These are phyloP conservation scores for Suhomyces panamericanus DNA, from an alignment of 1,139 yeast species.

Conservation along the genomic window DNA sequence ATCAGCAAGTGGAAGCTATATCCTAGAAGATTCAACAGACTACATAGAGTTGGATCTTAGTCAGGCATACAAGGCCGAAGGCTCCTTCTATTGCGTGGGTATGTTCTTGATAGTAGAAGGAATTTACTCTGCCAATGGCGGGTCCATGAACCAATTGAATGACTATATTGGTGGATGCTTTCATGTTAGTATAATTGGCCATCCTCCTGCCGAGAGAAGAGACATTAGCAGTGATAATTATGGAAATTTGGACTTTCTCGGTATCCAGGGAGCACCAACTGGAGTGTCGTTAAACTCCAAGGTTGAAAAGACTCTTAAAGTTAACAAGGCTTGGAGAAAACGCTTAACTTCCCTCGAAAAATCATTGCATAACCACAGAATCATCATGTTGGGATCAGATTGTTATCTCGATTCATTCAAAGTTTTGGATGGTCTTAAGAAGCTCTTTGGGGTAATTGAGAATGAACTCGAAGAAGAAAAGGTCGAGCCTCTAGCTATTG, in stretches of 20 bases:
- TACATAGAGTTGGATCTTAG: slow-evolving; percentile 68
- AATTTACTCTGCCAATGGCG: slow-evolving; percentile 67
- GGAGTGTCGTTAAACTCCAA: slow-evolving; percentile 17
- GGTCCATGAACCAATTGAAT: slow-evolving; percentile 26
- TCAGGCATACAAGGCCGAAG: slow-evolving; percentile 64
- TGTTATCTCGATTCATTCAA: slow-evolving; percentile 56
- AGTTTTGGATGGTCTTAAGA: slow-evolving; percentile 60
- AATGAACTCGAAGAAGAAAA: slow-evolving; percentile 41
- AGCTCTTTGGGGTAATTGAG: slow-evolving; percentile 54
- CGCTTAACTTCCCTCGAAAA: slow-evolving; percentile 59
- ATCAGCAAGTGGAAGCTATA: slow-evolving; percentile 66
- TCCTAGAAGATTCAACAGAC: slow-evolving; percentile 81
- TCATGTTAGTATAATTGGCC: slow-evolving; percentile 74
- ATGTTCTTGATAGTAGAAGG: slow-evolving; percentile 85
- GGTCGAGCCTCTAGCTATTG: slow-evolving; percentile 54
- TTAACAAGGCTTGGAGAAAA: slow-evolving; percentile 59
- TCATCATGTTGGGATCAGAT: slow-evolving; percentile 74
- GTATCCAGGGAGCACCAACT: slow-evolving; percentile 51
- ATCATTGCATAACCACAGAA: slow-evolving; percentile 52
- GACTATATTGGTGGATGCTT: slow-evolving; percentile 52
- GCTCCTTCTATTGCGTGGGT: slow-evolving; percentile 76
- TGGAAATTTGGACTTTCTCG: slow-evolving; percentile 79
- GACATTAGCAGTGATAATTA: slow-evolving; percentile 63
- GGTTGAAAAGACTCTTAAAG: slow-evolving; percentile 39
- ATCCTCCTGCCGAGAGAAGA: slow-evolving; percentile 86